Evolutionary conservation across 805 yeast genomes (phyloP), one percentile per base, ranked within the genome.

Genomic region (Candida corydali): DNA sequence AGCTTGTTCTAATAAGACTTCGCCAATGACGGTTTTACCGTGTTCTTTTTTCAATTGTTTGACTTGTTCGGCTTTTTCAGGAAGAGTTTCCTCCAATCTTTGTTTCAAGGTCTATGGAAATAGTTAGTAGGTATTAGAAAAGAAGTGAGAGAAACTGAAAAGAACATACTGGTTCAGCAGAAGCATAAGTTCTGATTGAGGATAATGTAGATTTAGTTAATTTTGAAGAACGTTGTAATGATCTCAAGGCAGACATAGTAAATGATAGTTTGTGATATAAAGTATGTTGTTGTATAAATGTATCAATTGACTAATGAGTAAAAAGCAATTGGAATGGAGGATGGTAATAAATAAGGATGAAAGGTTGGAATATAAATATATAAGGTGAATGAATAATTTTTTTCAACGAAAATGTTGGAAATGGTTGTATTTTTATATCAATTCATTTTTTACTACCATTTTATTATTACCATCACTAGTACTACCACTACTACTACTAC

Each of bases 21-120:
- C 72, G 43, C 73, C 73, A 45, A 67, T 66, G 26, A 67, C 83
- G 58, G 85, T 76, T 62, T 80, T 75, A 54, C 98, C 98, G 65
- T 91, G 77, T 57, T 88, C 94, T 64, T 86, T 75, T 69, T 91
- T 88, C 65, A 91, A 80, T 54, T 80, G 77, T 72, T 83, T 85
- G 67, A 93, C 82, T 72, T 88, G 86, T 65, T 87, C 96, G 52
- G 84, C 84, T 73, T 86, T 86, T 56, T 77, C 88, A 49, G 98
- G 98, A 62, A 89, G 78, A 49, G 86, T 73, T 59, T 86, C 95
- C 39, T 88, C 94, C 61, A 93, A 89, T 62, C 95, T 82, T 69
- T 93, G 95, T 69, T 93, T 93, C 55, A 93, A 76, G 47, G 96
- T 81, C 74, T 76, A 59, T 38, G 57, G 12, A 11, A 9, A 25